Conservation (phyloP, 495 filamentous ascomycete genomes). For the Polyplosphaeria fusca region DNA sequence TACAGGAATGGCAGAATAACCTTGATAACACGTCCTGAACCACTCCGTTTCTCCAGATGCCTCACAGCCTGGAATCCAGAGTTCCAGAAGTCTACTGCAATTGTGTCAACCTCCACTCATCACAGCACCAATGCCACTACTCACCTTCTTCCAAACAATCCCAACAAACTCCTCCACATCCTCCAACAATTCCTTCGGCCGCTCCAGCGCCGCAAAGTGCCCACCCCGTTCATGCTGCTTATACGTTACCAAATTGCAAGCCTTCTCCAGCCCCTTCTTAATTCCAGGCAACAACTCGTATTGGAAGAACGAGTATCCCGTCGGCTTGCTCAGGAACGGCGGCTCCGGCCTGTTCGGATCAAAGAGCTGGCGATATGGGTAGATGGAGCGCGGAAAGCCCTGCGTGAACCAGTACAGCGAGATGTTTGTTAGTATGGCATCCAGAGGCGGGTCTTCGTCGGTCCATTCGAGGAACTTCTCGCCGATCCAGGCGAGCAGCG, state of each 20-base stretch:
- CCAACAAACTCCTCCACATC: conserved; percentile 59
- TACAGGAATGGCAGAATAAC: too few relatives aligned
- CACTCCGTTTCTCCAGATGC: too few relatives aligned
- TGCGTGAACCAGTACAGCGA: conserved; percentile 64
- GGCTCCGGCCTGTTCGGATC: conserved; percentile 21
- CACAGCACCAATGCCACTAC: too few relatives aligned
- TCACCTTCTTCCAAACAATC: conserved; percentile 43
- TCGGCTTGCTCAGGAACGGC: conserved; percentile 51
- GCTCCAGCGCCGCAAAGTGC: conserved; percentile 62
- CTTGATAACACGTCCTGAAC: too few relatives aligned
- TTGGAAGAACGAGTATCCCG: conserved; percentile 59
- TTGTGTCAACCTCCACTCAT: too few relatives aligned
- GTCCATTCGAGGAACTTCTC: conserved; percentile 68
- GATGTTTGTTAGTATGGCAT: conserved; percentile 56
- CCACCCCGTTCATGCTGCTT: conserved; percentile 54
- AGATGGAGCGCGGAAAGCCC: conserved; percentile 55
- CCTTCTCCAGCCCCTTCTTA: conserved; percentile 49
- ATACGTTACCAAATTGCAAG: conserved; percentile 51
- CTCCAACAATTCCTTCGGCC: conserved; percentile 50
- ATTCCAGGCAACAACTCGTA: conserved; percentile 53
- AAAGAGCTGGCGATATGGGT: conserved; percentile 51
- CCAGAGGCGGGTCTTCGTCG: conserved; percentile 50
- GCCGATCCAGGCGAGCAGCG: conserved; percentile 64
- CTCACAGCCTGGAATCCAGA: too few relatives aligned
- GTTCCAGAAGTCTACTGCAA: too few relatives aligned